A percentile compares a stretch with the other conserved stretches of the same genome.
phyloP scores from a whole-genome alignment of 225 moss, liverwort and hornwort genomes.

The Physcomitrium patens region DNA sequence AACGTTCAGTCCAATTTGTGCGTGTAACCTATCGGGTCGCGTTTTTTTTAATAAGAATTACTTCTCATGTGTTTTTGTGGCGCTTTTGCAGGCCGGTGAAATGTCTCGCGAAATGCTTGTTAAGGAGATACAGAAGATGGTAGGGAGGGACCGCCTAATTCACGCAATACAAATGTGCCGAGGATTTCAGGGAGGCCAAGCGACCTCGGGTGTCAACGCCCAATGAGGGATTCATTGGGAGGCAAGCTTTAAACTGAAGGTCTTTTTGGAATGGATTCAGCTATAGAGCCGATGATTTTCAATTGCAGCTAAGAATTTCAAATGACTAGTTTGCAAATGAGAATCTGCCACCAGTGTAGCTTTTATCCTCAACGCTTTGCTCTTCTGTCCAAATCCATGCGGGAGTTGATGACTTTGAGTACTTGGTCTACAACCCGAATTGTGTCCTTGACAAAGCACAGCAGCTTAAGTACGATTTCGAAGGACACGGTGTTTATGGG shows the following conservation, averaged over 20 bases:
- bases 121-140: conserved; percentile 50
- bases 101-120: conserved; percentile 55
- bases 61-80: conserved; percentile 22
- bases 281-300: conserved; percentile 15
- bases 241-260: conserved; percentile 16
- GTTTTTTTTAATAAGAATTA: not conserved
- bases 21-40: not conserved
- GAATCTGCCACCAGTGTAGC: conserved; percentile 35
- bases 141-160: conserved; percentile 49
- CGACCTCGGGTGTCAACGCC: conserved; percentile 33
- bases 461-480: conserved; percentile 26
- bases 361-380: not conserved
- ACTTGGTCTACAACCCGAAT: conserved; percentile 31
- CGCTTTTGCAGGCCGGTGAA: conserved; percentile 50
- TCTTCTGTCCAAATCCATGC: conserved; percentile 30
- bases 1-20: not conserved
- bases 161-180: conserved; percentile 53
- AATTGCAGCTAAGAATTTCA: conserved; percentile 26
- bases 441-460: conserved; percentile 21
- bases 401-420: conserved; percentile 29
- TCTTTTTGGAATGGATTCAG: conserved; percentile 7
- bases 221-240: conserved; percentile 14
- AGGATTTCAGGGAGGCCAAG: conserved; percentile 36
- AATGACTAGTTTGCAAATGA: conserved; percentile 33
- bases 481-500: conserved; percentile 19